These are phyloP conservation scores for Breynia disticha DNA, from an alignment of 441 rosid genomes.

Conservation along the genomic window DNA sequence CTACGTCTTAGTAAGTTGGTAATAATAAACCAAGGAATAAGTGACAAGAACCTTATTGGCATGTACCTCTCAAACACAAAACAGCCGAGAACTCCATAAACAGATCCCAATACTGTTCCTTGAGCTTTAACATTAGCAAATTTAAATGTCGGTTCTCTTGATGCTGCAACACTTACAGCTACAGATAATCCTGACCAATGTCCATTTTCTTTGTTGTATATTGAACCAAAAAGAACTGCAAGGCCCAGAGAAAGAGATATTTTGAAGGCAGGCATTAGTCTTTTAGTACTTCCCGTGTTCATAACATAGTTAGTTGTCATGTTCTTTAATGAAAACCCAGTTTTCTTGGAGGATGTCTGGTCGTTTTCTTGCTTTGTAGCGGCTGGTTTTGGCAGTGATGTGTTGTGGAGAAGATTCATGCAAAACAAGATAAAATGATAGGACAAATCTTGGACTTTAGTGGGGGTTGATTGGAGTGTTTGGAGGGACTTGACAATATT, in stretches of 20 bases:
- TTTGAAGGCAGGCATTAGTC: constrained; percentile 48
- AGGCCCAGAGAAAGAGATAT: constrained; percentile 63
- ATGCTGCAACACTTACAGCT: constrained; percentile 50
- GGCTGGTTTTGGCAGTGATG: constrained; percentile 25
- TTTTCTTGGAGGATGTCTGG: constrained; percentile 8
- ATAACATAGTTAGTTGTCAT: constrained; percentile 17
- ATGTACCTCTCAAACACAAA: constrained; percentile 56
- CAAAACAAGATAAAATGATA: constrained; percentile 71
- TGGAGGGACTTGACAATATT: constrained; percentile 28
- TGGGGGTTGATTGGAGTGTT: constrained; percentile 37
- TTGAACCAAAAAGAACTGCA: constrained; percentile 48
- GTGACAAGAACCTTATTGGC: constrained; percentile 54
- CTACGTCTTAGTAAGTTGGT: constrained; percentile 55
- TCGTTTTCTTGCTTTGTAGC: constrained; percentile 3
- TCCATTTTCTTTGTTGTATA: constrained; percentile 59
- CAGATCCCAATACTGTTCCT: constrained; percentile 84
- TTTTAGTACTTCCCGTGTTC: constrained; percentile 21
- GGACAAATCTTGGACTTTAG: constrained; percentile 40
- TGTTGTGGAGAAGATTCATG: constrained; percentile 40
- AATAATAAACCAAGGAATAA: constrained; percentile 84
- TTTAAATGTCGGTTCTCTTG: constrained; percentile 67
- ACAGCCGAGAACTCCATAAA: constrained; percentile 74
- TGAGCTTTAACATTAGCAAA: constrained; percentile 74
- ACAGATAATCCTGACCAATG: constrained; percentile 76
- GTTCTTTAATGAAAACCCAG: constrained; percentile 11